Evolutionary conservation across 768 basidiomycete species (phyloP), one percentile per base, ranked within the genome.

Genomic region (Krasilnikovozyma curviuscula): DNA sequence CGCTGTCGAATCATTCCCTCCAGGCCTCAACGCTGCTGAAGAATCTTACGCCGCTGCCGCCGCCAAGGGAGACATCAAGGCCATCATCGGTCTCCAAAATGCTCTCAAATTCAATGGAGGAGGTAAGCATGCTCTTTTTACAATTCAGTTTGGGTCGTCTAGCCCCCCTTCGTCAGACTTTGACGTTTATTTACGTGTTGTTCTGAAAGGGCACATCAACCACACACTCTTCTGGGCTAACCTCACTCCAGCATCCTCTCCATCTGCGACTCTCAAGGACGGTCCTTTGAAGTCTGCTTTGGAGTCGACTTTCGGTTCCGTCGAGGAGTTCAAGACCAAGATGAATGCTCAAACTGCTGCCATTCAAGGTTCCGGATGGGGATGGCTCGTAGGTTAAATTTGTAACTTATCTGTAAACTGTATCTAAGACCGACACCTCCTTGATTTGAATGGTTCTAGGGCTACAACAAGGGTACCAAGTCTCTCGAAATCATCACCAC

Each of bases 171-270:
- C n/a, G n/a, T n/a, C n/a, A n/a, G n/a, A n/a, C n/a, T n/a, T n/a
- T 39, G 9, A n/a, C 18, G 10, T 24, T 37, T 29, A 13, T 23
- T 16, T 18, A 29, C 18, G 24, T 25, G 18, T 39, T 30, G 21
- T 24, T 44, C 37, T 12, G 4, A 7, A 27, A 52, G 79, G 81
- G 9, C 86, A 83, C 68, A 82, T 88, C 72, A 86, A 88, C 69
- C 84, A 86, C 70, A 81, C 85, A 44, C 76, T 89, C 50, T 95
- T 95, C 74, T 93, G 89, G 89, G 80, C 75, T 69, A 89, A 88
- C 71, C 72, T 93, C 47, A 78, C 84, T 3, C 82, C 82, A 1
- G 59, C 74, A 24, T 82, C 81, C 4, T 63, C 68, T 5, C 55
- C 61, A 12, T 68, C 69, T 55, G 63, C 68, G 55, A 75, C 74